These are phyloP conservation scores for Starmerella powellii DNA, from an alignment of 805 yeast species.

Conservation along the genomic window DNA sequence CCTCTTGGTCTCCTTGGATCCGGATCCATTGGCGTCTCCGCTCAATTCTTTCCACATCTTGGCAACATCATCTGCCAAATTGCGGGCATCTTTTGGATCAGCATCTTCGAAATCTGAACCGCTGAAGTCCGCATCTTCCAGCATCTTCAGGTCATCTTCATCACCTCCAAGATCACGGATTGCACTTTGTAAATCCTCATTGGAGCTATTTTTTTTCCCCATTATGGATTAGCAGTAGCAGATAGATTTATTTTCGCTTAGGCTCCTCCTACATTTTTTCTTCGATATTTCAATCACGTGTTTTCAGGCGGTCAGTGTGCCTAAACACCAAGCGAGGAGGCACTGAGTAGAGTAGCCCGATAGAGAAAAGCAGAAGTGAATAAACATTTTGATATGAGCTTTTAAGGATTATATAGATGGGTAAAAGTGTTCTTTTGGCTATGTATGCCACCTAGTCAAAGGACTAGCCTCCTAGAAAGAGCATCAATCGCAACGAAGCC, in stretches of 20 bases:
- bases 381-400: too few relatives aligned
- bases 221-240: not conserved
- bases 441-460: too few relatives aligned
- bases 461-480: too few relatives aligned
- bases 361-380: too few relatives aligned
- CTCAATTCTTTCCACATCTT: constrained; percentile 22
- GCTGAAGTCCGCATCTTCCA: constrained; percentile 40
- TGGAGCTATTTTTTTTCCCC: constrained; percentile 2
- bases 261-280: not conserved
- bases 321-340: too few relatives aligned
- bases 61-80: constrained; percentile 20
- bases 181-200: constrained; percentile 35
- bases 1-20: not conserved
- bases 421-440: too few relatives aligned
- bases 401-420: too few relatives aligned
- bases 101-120: constrained; percentile 28
- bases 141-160: constrained; percentile 60
- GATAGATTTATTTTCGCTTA: not conserved
- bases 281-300: too few relatives aligned
- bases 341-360: too few relatives aligned
- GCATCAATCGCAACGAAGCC: too few relatives aligned
- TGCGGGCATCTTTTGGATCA: constrained; percentile 13
- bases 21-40: not conserved
- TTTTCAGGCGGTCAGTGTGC: too few relatives aligned
- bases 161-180: constrained; percentile 77